Conservation (phyloP, 2,329 filamentous ascomycete species). For the Epichloe gansuensis region DNA sequence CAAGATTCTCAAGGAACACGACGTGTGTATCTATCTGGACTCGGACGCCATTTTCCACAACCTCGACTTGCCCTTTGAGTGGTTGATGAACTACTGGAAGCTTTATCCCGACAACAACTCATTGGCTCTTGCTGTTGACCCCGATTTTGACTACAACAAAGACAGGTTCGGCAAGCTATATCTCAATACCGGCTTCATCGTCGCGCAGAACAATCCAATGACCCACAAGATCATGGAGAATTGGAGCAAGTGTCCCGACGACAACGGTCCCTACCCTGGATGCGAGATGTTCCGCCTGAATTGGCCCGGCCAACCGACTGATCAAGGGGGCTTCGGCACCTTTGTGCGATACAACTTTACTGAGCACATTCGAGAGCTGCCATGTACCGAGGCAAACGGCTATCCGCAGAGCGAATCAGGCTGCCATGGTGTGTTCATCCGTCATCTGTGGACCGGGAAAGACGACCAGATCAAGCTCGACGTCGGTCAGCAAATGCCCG, state of each 20-base stretch:
- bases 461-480: slow-evolving; percentile 25
- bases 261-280: slow-evolving; percentile 23
- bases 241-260: slow-evolving; percentile 31
- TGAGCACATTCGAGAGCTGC: slow-evolving; percentile 26
- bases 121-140: slow-evolving; percentile 29
- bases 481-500: slow-evolving; percentile 25
- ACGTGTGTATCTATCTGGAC: slow-evolving; percentile 31
- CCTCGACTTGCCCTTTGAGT: slow-evolving; percentile 32
- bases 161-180: slow-evolving; percentile 28
- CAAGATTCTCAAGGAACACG: slow-evolving; percentile 29
- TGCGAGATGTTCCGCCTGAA: slow-evolving; percentile 26
- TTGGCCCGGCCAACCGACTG: slow-evolving; percentile 24
- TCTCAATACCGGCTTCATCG: slow-evolving; percentile 41
- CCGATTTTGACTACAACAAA: slow-evolving; percentile 23
- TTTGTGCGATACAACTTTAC: slow-evolving; percentile 29
- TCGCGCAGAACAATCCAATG: slow-evolving; percentile 36
- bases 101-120: slow-evolving; percentile 26
- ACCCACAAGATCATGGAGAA: slow-evolving; percentile 35
- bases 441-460: slow-evolving; percentile 32
- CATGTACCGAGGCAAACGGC: slow-evolving; percentile 31
- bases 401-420: slow-evolving; percentile 25
- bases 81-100: slow-evolving; percentile 35
- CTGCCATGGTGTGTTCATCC: slow-evolving; percentile 28
- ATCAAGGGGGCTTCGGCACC: slow-evolving; percentile 32
- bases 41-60: slow-evolving; percentile 31